A percentile compares a stretch with the other conserved stretches of the same genome.
Evolutionary conservation across 495 filamentous ascomycete species (phyloP).

Genomic region (Annulohypoxylon bovei): DNA sequence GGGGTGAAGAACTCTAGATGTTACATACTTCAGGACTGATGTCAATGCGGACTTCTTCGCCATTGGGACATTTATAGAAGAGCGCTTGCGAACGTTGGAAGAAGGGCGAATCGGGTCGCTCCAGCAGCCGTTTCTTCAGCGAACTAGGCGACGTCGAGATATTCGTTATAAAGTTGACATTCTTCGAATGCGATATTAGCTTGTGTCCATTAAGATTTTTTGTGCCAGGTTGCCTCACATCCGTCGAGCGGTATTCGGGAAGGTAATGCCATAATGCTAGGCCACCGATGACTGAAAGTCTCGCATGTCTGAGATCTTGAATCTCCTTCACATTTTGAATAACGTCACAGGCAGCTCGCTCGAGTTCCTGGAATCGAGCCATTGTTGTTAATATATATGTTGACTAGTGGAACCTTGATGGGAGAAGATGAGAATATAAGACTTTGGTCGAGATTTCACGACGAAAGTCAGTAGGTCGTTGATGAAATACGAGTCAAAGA

Average conservation of each 20-base stretch:
- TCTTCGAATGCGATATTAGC: conserved; percentile 25
- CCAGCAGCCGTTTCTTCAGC: conserved; percentile 35
- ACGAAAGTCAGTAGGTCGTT: neutral
- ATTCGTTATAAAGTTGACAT: conserved; percentile 42
- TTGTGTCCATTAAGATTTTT: neutral
- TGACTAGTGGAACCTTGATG: neutral
- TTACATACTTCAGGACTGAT: conserved; percentile 31
- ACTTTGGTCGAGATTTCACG: neutral
- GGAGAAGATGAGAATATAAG: neutral
- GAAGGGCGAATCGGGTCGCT: conserved; percentile 41
- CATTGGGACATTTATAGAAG: conserved; percentile 29
- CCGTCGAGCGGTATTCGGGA: conserved; percentile 35
- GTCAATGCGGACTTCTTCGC: conserved; percentile 31
- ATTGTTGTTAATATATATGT: conserved; percentile 10
- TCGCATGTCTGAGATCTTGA: conserved; percentile 35
- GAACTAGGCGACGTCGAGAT: conserved; percentile 32
- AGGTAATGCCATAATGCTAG: conserved; percentile 43
- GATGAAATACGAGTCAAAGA: conserved; percentile 1
- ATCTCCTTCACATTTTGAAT: conserved; percentile 45
- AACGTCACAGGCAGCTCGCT: conserved; percentile 40
- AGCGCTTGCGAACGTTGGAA: conserved; percentile 22
- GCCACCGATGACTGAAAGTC: conserved; percentile 39
- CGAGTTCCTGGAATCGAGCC: conserved; percentile 35
- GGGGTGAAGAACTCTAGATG: no score
- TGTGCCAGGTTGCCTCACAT: conserved; percentile 26